These are phyloP conservation scores for Nicotiana paniculata DNA, from an alignment of 257 asterid species.

Conservation along the genomic window DNA sequence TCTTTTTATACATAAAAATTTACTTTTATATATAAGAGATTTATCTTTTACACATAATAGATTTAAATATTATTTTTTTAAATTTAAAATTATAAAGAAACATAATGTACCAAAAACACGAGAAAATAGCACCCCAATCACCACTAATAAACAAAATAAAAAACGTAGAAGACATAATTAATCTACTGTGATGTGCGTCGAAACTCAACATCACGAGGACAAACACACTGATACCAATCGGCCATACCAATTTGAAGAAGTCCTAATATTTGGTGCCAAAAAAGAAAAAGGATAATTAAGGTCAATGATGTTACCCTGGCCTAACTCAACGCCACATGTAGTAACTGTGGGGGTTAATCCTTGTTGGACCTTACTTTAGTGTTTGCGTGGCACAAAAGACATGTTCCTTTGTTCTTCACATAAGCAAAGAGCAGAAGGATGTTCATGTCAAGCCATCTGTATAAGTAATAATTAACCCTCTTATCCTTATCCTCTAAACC, in stretches of 20 bases:
- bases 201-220: neutral
- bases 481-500: neutral
- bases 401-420: neutral
- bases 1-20: no score
- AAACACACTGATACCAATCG: neutral
- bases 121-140: no score
- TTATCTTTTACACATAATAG: no score
- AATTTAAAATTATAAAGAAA: no score
- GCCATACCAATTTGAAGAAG: neutral
- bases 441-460: neutral
- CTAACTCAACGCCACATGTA: neutral
- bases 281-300: no score
- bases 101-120: no score
- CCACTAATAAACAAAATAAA: no score
- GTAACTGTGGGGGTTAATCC: neutral
- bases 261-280: neutral
- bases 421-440: no score
- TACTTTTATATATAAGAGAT: no score
- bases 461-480: neutral
- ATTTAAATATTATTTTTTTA: no score
- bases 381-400: neutral
- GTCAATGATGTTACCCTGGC: neutral
- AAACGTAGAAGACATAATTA: no score
- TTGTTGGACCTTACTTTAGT: neutral
- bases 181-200: no score